Evolutionary conservation across 768 basidiomycete species (phyloP), one percentile per base, ranked within the genome.

Genomic region (Sporobolomyces phaffii): DNA sequence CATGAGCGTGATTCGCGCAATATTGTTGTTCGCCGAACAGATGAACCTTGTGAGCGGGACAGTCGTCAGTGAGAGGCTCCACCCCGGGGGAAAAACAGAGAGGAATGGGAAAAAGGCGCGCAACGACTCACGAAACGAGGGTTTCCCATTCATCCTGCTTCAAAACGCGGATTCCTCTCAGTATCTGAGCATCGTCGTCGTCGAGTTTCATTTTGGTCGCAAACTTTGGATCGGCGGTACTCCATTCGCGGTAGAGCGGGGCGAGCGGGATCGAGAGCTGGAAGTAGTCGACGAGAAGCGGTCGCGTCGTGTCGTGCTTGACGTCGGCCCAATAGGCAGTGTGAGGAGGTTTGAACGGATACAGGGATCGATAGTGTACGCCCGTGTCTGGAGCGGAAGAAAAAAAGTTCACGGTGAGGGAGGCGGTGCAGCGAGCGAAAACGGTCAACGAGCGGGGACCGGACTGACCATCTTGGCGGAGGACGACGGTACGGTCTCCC

Each of bases 111-210:
- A 26, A 43, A 49, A 44, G 44, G 28, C 33, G 22, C 31, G 41
- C 9, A 38, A 24, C 28, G 84, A 89, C 73, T 77, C 22, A 96
- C 92, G 90, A 91, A 48, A 97, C 79, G 33, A 98, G 83, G 73
- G 89, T 93, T 79, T 98, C 94, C 87, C 91, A 98, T 71, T 91
- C 90, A 75, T 94, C 91, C 78, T 98, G 93, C 74, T 89, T 82
- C 44, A 98, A 77, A 64, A 97, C 86, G 60, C 93, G 79, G 49
- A 94, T 89, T 11, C 96, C 96, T 7, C 58, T 77, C 69, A 92
- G 89, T 24, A 26, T 58, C 24, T 87, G 20, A 24, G 22, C 34
- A 24, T 36, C 82, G 26, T 82, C 79, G 66, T 81, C 81, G 28
- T 72, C 75, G 40, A 87, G 77, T 41, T 77, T 41, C 2, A 69